Base-by-base conservation (phyloP, 208 protist species). In the Acanthamoeba royreba region DNA sequence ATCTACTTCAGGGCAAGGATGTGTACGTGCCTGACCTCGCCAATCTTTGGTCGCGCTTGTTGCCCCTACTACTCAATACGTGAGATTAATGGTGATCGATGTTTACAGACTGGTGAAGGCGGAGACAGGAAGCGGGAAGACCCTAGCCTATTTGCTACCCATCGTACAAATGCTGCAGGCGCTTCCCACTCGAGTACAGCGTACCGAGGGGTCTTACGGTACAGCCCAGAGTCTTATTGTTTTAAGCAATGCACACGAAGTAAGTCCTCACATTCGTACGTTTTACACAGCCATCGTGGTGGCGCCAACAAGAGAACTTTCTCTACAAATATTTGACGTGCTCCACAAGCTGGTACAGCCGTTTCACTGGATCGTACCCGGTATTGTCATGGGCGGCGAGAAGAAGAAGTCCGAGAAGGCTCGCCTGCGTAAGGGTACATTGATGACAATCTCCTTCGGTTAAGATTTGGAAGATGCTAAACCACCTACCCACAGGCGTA, bases 351-450 rank as follows among this genome's bases (percentile, higher is more conserved):
- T 93, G 17, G 45, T 93, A 9, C 35, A 53, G 42, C 69, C 25
- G 19, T 97, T 95, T 58, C 94, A 87, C 52, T 97, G 87, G 86
- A 92, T 98, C n/a, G 72, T 97, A 35, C 91, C 93, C 17, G 95
- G 95, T 47, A 28, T 79, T 11, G 91, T 97, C 42, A 97, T 97
- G 90, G 96, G 97, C 43, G 94, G 95, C 53, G 94, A 96, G 42
- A 95, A 97, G 63, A 93, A 89, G 38, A 94, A 96, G 25, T 93
- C 86, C 33, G 96, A 97, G 58, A 97, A 97, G 92, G 96, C 96
- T 28, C 72, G 96, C 28, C 43, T 97, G 1, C 45, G 96, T 40
- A 97, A 97, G 52, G 96, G 96, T 92, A 66, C 25, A 49, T 3
- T 17, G 49, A 11, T 15, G 9, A 38, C 5, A 4, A 19, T 25